Base-by-base conservation (phyloP, 2,329 filamentous ascomycete species). In the Fusarium sp. region DNA sequence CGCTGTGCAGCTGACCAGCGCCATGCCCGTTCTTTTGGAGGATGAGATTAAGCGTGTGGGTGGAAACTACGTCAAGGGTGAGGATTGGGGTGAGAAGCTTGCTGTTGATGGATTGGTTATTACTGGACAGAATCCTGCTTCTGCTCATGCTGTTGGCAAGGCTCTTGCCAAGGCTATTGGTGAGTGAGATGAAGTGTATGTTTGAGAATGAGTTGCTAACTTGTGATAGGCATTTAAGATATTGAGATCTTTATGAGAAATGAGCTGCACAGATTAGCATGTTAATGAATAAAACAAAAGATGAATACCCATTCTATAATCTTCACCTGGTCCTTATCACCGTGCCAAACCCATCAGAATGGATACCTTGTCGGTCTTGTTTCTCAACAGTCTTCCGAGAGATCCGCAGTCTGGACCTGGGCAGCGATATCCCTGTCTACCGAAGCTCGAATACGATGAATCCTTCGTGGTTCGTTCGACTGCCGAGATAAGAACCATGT, bases 321-420 rank as follows among this genome's bases (percentile, higher is more conserved):
- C 2, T 13, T 20, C 25, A 9, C 25, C 4, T 42, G 10, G 10
- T 42, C 9, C 38, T 20, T 46, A 14, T 6, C 42, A 82, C 87
- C 82, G 90, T 88, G 72, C 92, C 87, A 72, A 86, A 86, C 92
- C 86, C 11, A 87, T 88, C 74, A 94, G 78, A 0, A 90, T 92
- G 74, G 92, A 85, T 13, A 93, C 89, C 77, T 92, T 87, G 72
- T 91, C 4, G 87, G 87, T 87, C 75, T 90, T 87, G 55, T 94
- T 86, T 69, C 89, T 93, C 86, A 0, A 88, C 91, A 29, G 70
- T 88, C 83, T 75, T 89, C 90, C 7, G 86, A 87, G 55, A 93
- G 87, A 25, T 87, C 82, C n/a, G 92, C 82, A 25, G 86, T 83
- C 76, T 90, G 82, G 18, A 90, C 84, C 84, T 84, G 87, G 0